phyloP scores from a whole-genome alignment of 164 flowering plant genomes.

The Buxus sempervirens region DNA sequence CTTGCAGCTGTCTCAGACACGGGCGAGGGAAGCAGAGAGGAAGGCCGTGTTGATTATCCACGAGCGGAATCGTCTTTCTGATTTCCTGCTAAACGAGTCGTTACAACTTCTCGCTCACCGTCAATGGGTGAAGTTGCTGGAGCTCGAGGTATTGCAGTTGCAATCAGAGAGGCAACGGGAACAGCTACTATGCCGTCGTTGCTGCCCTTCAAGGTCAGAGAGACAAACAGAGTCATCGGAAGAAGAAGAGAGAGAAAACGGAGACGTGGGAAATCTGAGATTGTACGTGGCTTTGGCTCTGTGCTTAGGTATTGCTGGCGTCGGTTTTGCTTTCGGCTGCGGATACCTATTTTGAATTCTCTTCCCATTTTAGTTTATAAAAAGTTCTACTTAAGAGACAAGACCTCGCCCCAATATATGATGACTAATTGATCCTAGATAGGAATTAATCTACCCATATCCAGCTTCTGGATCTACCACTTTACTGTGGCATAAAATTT shows the following conservation, averaged over 20 bases:
- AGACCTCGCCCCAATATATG: no score
- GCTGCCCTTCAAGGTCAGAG: background rate
- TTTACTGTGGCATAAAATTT: no score
- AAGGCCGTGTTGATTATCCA: constrained; percentile 12
- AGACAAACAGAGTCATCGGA: background rate
- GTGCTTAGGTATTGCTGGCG: constrained; percentile 17
- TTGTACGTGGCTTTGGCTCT: constrained; percentile 29
- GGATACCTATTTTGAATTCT: constrained; percentile 8
- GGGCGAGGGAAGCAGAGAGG: constrained; percentile 45
- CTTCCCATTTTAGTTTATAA: background rate
- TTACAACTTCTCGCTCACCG: constrained; percentile 24
- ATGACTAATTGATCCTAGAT: no score
- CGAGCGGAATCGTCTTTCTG: constrained; percentile 22
- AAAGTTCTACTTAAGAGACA: no score
- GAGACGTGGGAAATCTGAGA: constrained; percentile 6
- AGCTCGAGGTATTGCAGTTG: constrained; percentile 24
- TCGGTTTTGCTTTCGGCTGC: constrained; percentile 24
- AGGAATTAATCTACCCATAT: no score
- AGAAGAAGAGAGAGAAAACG: constrained; percentile 3
- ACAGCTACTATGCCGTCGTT: no score
- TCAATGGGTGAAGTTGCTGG: constrained; percentile 35
- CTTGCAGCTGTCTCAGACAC: constrained; percentile 37
- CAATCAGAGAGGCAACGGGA: constrained; percentile 9
- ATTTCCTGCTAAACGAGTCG: constrained; percentile 26
- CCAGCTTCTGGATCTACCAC: no score